Conservation (phyloP, 129 eudicot genomes). For the Smallanthus sonchifolius region DNA sequence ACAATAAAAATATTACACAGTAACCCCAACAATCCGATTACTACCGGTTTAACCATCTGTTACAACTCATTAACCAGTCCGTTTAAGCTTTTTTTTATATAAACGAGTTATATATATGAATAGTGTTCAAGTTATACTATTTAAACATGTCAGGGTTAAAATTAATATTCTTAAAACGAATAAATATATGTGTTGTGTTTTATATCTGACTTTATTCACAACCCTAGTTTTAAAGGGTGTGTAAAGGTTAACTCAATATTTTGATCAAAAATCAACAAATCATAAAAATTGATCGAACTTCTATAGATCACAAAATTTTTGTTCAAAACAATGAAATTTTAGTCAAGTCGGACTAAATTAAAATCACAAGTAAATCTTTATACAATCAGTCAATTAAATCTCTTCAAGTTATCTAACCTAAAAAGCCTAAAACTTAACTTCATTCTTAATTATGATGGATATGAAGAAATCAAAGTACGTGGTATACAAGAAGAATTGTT, state of each 20-base stretch:
- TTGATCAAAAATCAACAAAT: slow-evolving; percentile 1
- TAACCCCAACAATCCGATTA: too few relatives aligned
- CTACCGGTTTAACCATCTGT: too few relatives aligned
- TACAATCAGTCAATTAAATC: slow-evolving; percentile 10
- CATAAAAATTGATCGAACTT: slow-evolving; percentile 4
- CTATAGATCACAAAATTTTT: slow-evolving; percentile 1
- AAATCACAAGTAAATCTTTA: slow-evolving; percentile 10
- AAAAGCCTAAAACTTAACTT: slow-evolving; percentile 5
- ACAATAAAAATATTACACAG: too few relatives aligned
- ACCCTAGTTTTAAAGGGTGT: not conserved
- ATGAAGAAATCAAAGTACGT: slow-evolving; percentile 30
- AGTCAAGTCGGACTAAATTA: not conserved
- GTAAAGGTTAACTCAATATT: not conserved
- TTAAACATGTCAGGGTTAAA: too few relatives aligned
- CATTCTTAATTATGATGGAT: slow-evolving; percentile 33
- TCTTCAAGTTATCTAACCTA: not conserved
- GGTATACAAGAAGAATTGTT: slow-evolving; percentile 53
- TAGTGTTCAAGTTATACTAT: too few relatives aligned
- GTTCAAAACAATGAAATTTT: slow-evolving; percentile 4
- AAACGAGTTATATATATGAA: too few relatives aligned
- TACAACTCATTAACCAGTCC: too few relatives aligned
- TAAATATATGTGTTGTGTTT: too few relatives aligned
- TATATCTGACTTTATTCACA: too few relatives aligned
- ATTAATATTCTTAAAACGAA: too few relatives aligned
- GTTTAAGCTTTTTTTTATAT: too few relatives aligned